Conservation (phyloP, 495 filamentous ascomycete genomes). For the Podospora bellae-mahoneyi region DNA sequence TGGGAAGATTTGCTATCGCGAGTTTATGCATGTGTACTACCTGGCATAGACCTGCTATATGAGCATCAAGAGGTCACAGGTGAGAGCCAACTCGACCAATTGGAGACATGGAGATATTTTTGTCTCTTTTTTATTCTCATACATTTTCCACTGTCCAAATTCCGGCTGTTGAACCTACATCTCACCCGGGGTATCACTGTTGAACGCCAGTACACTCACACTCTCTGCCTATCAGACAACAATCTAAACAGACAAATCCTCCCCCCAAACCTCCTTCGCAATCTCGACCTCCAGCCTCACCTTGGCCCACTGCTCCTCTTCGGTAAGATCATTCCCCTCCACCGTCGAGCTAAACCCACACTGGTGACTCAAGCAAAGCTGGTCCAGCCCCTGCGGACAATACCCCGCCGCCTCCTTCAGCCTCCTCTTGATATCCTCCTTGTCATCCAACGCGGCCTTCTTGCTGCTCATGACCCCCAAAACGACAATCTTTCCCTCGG, state of each 20-base stretch:
- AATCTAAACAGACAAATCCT: constrained; percentile 39
- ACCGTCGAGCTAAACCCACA: constrained; percentile 66
- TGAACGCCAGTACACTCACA: constrained; percentile 8
- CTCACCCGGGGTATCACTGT: constrained; percentile 17
- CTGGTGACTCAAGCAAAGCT: constrained; percentile 63
- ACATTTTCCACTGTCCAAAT: neutral
- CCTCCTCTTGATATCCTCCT: constrained; percentile 55
- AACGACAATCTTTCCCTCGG: constrained; percentile 62
- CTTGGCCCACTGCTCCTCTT: constrained; percentile 58
- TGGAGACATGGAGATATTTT: neutral
- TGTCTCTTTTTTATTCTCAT: neutral
- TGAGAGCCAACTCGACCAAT: neutral
- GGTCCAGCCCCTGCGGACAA: constrained; percentile 56
- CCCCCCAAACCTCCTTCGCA: constrained; percentile 49
- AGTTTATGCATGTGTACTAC: too few relatives aligned
- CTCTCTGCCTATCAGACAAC: neutral
- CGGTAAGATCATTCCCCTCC: constrained; percentile 58
- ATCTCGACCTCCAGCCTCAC: constrained; percentile 44
- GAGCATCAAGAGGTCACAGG: too few relatives aligned
- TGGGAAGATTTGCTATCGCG: too few relatives aligned
- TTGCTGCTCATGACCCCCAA: constrained; percentile 66
- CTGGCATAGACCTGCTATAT: too few relatives aligned
- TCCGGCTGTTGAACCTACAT: constrained; percentile 16
- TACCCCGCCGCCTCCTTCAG: constrained; percentile 58
- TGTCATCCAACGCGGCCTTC: constrained; percentile 59